Evolutionary conservation across 2,329 filamentous ascomycete species (phyloP).

Genomic region (Cercospora zeina): DNA sequence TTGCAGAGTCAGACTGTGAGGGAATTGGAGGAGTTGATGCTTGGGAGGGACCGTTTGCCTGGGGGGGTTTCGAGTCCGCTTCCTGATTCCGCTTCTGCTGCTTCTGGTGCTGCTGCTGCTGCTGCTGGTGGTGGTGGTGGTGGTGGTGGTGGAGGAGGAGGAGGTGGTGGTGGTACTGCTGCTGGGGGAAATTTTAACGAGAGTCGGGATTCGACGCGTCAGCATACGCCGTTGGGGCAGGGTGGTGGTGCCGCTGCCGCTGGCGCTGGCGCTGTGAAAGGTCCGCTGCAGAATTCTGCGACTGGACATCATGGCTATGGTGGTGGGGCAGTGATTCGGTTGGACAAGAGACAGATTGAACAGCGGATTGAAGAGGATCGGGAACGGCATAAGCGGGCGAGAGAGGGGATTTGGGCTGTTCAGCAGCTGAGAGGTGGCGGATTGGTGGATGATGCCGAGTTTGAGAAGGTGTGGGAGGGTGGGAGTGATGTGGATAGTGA

Average conservation of each 20-base stretch:
- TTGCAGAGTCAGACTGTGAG: constrained; percentile 71
- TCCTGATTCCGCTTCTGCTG: not conserved
- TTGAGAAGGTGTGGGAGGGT: constrained; percentile 81
- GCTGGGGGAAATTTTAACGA: no score
- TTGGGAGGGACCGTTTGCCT: constrained; percentile 63
- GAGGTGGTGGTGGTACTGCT: no score
- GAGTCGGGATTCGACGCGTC: constrained; percentile 11
- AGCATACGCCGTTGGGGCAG: constrained; percentile 10
- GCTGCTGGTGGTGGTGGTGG: no score
- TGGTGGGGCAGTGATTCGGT: constrained; percentile 41
- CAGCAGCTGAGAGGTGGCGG: constrained; percentile 43
- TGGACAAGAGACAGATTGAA: constrained; percentile 88
- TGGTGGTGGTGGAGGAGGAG: no score
- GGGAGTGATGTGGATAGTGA: constrained; percentile 84
- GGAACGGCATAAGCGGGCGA: constrained; percentile 85
- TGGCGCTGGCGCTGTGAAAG: constrained; percentile 12
- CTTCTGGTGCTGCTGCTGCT: no score
- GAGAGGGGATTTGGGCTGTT: constrained; percentile 93
- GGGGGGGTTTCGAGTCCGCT: constrained; percentile 25
- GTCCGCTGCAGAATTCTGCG: constrained; percentile 29
- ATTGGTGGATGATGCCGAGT: constrained; percentile 66
- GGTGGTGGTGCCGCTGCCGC: not conserved
- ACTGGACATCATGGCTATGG: constrained; percentile 25
- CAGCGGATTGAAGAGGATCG: constrained; percentile 96
- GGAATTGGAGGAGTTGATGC: constrained; percentile 81